Evolutionary conservation across 805 yeast species (phyloP).

Genomic region (Candida arabinofermentans): DNA sequence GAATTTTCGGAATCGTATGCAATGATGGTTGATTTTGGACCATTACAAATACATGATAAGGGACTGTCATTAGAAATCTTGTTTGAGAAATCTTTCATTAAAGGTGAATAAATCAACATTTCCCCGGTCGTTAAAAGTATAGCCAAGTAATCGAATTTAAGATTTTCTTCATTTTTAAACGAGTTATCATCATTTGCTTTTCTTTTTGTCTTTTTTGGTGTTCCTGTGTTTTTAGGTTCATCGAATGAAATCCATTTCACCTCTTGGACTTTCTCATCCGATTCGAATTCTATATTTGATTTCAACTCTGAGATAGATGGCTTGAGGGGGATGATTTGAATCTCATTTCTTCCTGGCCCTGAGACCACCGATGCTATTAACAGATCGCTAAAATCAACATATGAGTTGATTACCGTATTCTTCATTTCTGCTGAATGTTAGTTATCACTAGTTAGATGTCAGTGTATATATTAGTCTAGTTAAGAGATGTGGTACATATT

Average conservation of each 20-base stretch:
- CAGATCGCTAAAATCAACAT: slow-evolving; percentile 14
- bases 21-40: slow-evolving; percentile 24
- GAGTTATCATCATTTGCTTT: slow-evolving; percentile 14
- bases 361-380: slow-evolving; percentile 33
- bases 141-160: slow-evolving; percentile 16
- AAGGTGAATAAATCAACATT: slow-evolving; percentile 42
- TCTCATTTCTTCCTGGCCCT: slow-evolving; percentile 43
- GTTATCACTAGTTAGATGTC: background rate
- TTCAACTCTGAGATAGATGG: slow-evolving; percentile 20
- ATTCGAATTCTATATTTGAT: slow-evolving; percentile 37
- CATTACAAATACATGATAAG: slow-evolving; percentile 25
- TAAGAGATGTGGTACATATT: no score
- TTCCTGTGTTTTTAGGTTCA: background rate
- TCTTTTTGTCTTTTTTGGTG: slow-evolving; percentile 19
- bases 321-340: slow-evolving; percentile 36
- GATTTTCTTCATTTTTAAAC: slow-evolving; percentile 1
- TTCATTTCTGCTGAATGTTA: slow-evolving; percentile 8
- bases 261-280: slow-evolving; percentile 34
- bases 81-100: slow-evolving; percentile 33
- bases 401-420: slow-evolving; percentile 14
- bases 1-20: slow-evolving; percentile 27
- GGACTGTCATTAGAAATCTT: slow-evolving; percentile 33
- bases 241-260: slow-evolving; percentile 34
- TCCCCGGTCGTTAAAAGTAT: slow-evolving; percentile 32
- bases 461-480: no score